Base-by-base conservation (phyloP, 2,329 filamentous ascomycete genomes). In the Aspergillus quadricinctus region DNA sequence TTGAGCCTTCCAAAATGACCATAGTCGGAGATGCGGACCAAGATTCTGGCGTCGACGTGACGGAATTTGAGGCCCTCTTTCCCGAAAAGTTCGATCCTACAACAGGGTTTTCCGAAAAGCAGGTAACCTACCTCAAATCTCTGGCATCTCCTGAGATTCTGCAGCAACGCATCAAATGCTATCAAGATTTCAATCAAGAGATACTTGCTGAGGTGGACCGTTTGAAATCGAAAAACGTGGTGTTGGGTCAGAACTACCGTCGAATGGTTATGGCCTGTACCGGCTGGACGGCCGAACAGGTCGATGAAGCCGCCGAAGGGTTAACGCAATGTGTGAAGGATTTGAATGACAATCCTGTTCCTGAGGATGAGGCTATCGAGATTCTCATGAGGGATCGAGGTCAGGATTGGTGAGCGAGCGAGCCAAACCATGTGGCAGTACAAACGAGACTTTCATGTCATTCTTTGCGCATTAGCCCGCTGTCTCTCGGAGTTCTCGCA, bases 221-320 rank as follows among this genome's bases (percentile, higher is more conserved):
- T 5, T 81, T 99, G 8, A 88, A 90, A 70, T 87, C 88, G 29
- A 86, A 89, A 57, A 93, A 90, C 64, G 87, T 86, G 4, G 92
- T 96, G 53, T 81, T 96, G 3, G 93, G 96, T 68, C 81, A 88
- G 62, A 91, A 94, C 74, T 97, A 97, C 71, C 84, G 92, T 27
- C 89, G 88, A 62, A 90, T 97, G 29, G 91, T 99, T 25, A 86
- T 88, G 53, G 78, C 97, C 11, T 97, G 93, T 70, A 96, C 92
- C 0, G 87, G 86, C 8, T 89, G 92, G 35, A 82, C 85, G 0
- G 91, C 95, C 59, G 81, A 82, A 8, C 84, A 90, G 56, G 89
- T 97, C 14, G 94, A 97, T 64, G 83, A 84, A 56, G 83, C 92
- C 52, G 80, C 97, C 0, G 89, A 91, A 52, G 86, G 86, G 2